These are phyloP conservation scores for Fusarium zealandicum DNA, from an alignment of 2,329 filamentous ascomycete species.

Conservation along the genomic window DNA sequence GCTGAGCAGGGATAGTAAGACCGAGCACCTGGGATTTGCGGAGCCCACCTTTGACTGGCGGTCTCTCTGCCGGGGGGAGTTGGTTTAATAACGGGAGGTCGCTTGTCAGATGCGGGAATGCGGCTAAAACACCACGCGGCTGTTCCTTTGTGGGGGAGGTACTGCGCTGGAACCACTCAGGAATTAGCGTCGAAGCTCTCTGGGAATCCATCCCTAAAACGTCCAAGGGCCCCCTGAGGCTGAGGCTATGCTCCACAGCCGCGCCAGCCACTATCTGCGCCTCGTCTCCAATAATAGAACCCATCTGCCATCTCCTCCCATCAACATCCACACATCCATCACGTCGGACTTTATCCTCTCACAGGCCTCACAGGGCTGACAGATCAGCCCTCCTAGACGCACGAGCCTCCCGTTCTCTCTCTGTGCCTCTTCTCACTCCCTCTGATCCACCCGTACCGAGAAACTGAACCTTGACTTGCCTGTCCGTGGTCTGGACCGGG, in stretches of 20 bases:
- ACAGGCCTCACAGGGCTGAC: constrained; percentile 26
- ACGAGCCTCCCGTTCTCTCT: constrained; percentile 31
- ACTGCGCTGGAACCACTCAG: no score
- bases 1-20: constrained; percentile 31
- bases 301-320: constrained; percentile 22
- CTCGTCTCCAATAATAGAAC: constrained; percentile 36
- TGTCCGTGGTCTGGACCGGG: constrained; percentile 16
- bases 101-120: neutral
- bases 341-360: constrained; percentile 2
- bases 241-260: constrained; percentile 29
- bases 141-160: constrained; percentile 7
- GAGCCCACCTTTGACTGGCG: constrained; percentile 10
- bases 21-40: constrained; percentile 13
- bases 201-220: no score
- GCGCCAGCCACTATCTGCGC: constrained; percentile 31
- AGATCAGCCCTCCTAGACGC: constrained; percentile 12
- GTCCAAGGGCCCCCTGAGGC: neutral
- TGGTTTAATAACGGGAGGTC: neutral
- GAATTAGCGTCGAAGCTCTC: no score
- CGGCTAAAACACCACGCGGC: constrained; percentile 3
- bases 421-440: constrained; percentile 14
- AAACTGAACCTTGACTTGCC: neutral
- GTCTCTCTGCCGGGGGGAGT: constrained; percentile 3
- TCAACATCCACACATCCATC: constrained; percentile 30
- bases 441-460: constrained; percentile 3